Evolutionary conservation across 2,329 filamentous ascomycete species (phyloP).

Genomic region (Arthroderma sp.): DNA sequence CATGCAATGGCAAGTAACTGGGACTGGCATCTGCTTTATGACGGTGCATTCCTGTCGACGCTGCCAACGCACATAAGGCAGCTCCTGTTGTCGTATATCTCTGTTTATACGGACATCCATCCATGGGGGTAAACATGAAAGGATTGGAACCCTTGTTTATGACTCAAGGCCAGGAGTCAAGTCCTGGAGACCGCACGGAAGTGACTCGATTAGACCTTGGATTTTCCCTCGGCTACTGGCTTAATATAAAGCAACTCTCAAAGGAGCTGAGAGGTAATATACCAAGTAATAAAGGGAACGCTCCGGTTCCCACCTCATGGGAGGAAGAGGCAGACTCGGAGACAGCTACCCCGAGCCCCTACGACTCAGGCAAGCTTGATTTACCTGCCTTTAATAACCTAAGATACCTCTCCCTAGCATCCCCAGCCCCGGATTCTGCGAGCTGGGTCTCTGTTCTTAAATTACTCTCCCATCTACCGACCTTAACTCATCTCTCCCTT

Average conservation of each 20-base stretch:
- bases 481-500: constrained; percentile 50
- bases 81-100: constrained; percentile 45
- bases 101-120: constrained; percentile 37
- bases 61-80: constrained; percentile 43
- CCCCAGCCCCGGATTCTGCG: constrained; percentile 33
- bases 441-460: constrained; percentile 46
- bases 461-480: constrained; percentile 42
- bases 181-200: constrained; percentile 26
- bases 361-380: constrained; percentile 18
- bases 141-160: constrained; percentile 43
- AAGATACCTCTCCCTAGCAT: constrained; percentile 47
- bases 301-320: constrained; percentile 29
- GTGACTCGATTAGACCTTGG: constrained; percentile 43
- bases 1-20: constrained; percentile 46
- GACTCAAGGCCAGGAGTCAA: constrained; percentile 11
- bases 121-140: constrained; percentile 28
- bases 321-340: constrained; percentile 22
- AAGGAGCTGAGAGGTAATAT: constrained; percentile 31
- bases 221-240: constrained; percentile 37
- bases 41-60: constrained; percentile 42
- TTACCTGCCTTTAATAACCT: constrained; percentile 40
- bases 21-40: constrained; percentile 45
- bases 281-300: constrained; percentile 1
- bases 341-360: not conserved
- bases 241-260: constrained; percentile 39